Base-by-base conservation (phyloP, 176 grass and related monocot species). In the Oropetium thomaeum region DNA sequence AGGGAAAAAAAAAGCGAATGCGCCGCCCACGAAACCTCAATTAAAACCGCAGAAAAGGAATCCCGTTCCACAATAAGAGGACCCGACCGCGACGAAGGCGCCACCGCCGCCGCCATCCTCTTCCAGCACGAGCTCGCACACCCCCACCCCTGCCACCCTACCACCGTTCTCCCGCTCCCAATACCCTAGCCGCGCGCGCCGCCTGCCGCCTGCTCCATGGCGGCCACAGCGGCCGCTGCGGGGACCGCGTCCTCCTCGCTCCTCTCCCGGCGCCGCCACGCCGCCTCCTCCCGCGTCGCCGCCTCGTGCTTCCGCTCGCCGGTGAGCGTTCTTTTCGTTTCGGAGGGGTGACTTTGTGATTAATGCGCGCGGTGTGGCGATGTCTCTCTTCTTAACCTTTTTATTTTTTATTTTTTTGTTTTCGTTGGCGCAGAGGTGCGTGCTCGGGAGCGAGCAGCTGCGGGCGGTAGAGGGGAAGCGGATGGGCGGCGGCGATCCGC, bases 401-500 rank as follows among this genome's bases (percentile, higher is more conserved):
- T n/a, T n/a, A n/a, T n/a, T n/a, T n/a, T n/a, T n/a, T n/a, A n/a
- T n/a, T n/a, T n/a, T n/a, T n/a, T n/a, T 20, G 3, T 8, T 62
- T 49, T 41, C 17, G 38, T 70, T 39, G 47, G 65, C 38, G 60
- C 68, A 87, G 79, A 78, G 69, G 53, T 78, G 74, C 42, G 74
- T 87, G 74, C 68, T 87, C 15, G 85, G 79, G 68, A 71, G 73
- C 20, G 79, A 83, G 68, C 74, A 68, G 79, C 32, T 87, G 86
- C 34, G 54, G 15, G 80, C 79, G 69, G 69, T 54, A 35, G 69
- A 27, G 35, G 62, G 53, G 52, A 83, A 79, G 61, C 42, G 33
- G 80, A 13, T 14, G 41, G 74, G 60, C 40, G 52, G 37, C 14
- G 53, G 11, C 20, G 69, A 69, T 31, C 41, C 60, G 31, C 31